These are phyloP conservation scores for Dillenia turbinata DNA, from an alignment of 164 flowering plant species.

Conservation along the genomic window DNA sequence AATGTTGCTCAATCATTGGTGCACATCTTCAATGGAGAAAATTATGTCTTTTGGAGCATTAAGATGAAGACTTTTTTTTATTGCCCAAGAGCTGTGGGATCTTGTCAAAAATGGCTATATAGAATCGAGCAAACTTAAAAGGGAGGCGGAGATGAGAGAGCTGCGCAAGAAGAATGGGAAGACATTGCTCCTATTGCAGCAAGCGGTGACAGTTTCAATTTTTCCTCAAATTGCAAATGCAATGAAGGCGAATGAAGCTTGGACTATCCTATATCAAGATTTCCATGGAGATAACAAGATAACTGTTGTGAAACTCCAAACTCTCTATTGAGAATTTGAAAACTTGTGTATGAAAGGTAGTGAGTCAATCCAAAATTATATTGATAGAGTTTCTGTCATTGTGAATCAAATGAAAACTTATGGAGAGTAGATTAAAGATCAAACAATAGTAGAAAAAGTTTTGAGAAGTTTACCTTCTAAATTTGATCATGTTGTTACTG, in stretches of 20 bases:
- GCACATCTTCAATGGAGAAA: slow-evolving; percentile 2
- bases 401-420: slow-evolving; percentile 7
- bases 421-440: slow-evolving; percentile 2
- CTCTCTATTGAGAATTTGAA: slow-evolving; percentile 7
- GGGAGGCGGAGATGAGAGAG: neutral
- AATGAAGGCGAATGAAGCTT: slow-evolving; percentile 1
- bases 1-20: neutral
- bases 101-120: neutral
- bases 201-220: slow-evolving; percentile 1
- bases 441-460: slow-evolving; percentile 9
- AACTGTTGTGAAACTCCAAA: neutral
- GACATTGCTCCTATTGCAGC: slow-evolving; percentile 4
- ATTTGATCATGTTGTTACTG: slow-evolving; percentile 9
- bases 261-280: neutral
- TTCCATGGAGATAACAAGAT: slow-evolving; percentile 4
- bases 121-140: neutral
- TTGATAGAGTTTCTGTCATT: neutral
- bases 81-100: slow-evolving; percentile 3
- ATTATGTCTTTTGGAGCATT: slow-evolving; percentile 1
- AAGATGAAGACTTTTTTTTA: neutral
- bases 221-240: slow-evolving; percentile 1
- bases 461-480: slow-evolving; percentile 6
- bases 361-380: neutral
- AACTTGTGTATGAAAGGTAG: neutral
- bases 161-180: slow-evolving; percentile 3